Evolutionary conservation across 345 rosid species (phyloP), one percentile per base, ranked within the genome.

Genomic region (Garcia nutans): DNA sequence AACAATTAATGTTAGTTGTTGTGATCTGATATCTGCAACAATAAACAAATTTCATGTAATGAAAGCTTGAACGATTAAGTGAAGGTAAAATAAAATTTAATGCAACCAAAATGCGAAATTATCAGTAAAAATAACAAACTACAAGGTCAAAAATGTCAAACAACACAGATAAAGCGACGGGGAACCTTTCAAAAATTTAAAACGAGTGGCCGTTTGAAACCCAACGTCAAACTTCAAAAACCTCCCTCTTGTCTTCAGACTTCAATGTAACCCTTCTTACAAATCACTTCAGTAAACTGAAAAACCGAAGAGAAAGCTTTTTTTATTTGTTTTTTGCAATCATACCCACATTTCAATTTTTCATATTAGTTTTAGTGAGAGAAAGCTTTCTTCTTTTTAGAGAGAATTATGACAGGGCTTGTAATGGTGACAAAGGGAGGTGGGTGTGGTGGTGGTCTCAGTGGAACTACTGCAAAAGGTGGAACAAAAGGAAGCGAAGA

Each of bases 341-440:
- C 41, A 37, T 3, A 37, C 41, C 41, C 41, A 37, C 41, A 37
- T 37, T 37, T 37, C 41, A 37, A 37, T 37, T 37, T 37, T 5
- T 37, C 41, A 37, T 37, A 37, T 37, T 3, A 0, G 41, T 37
- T 37, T 37, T 37, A 37, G 41, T 5, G 41, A 54, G 11, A 33
- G n/a, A 17, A 28, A 28, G 10, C 26, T 57, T 20, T 0, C 0
- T 65, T 10, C 13, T 64, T 8, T 8, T 64, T 37, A 33, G 67
- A 65, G 42, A 26, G 13, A 70, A 11, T 20, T 54, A 94, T 92
- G 98, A 84, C 97, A n/a, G 95, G 98, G n/a, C 80, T 90, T 0
- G 93, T 92, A 66, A 92, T 90, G 97, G 89, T 92, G 86, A 86
- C 93, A 10, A 89, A 84, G 78, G 94, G 89, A 10, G 93, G 90